Evolutionary conservation across 2,329 filamentous ascomycete species (phyloP).

Genomic region (Diaporthe citriasiana): DNA sequence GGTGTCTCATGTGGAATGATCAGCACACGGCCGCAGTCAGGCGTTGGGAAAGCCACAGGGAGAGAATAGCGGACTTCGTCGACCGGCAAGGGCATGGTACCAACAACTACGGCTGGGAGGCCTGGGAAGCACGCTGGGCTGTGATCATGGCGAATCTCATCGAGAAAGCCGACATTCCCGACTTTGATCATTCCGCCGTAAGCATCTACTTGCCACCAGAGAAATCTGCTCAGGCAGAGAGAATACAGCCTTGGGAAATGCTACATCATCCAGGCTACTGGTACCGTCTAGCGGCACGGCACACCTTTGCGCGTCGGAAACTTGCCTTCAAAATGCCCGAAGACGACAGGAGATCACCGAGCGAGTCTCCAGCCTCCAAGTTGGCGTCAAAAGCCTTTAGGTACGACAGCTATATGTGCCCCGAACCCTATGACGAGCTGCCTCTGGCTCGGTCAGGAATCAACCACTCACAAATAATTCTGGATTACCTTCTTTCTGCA

Average conservation of each 20-base stretch:
- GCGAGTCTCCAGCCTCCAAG: slow-evolving; percentile 60
- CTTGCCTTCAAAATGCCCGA: slow-evolving; percentile 71
- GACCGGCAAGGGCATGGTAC: slow-evolving; percentile 88
- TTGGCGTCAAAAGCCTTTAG: slow-evolving; percentile 66
- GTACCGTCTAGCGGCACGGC: slow-evolving; percentile 73
- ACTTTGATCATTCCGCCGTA: slow-evolving; percentile 60
- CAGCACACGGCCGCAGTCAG: slow-evolving; percentile 85
- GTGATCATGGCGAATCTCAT: slow-evolving; percentile 73
- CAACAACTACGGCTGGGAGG: slow-evolving; percentile 91
- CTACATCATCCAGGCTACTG: slow-evolving; percentile 78
- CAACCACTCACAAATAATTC: slow-evolving; percentile 69
- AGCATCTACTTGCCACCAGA: slow-evolving; percentile 69
- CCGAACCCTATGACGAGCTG: slow-evolving; percentile 72
- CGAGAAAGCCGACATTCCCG: slow-evolving; percentile 66
- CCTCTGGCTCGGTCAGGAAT: slow-evolving; percentile 65
- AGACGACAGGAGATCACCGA: slow-evolving; percentile 68
- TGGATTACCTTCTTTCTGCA: slow-evolving; percentile 66
- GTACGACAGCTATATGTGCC: slow-evolving; percentile 78
- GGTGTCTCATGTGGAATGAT: slow-evolving; percentile 85
- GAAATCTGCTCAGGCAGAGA: slow-evolving; percentile 69
- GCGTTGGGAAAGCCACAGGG: slow-evolving; percentile 83
- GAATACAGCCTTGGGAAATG: slow-evolving; percentile 73
- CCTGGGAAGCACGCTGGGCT: slow-evolving; percentile 87
- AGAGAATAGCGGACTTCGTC: slow-evolving; percentile 81
- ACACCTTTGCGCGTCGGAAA: slow-evolving; percentile 65